Evolutionary conservation across 176 grass and related monocot species (phyloP), one percentile per base, ranked within the genome.

Genomic region (Oryza meridionalis): DNA sequence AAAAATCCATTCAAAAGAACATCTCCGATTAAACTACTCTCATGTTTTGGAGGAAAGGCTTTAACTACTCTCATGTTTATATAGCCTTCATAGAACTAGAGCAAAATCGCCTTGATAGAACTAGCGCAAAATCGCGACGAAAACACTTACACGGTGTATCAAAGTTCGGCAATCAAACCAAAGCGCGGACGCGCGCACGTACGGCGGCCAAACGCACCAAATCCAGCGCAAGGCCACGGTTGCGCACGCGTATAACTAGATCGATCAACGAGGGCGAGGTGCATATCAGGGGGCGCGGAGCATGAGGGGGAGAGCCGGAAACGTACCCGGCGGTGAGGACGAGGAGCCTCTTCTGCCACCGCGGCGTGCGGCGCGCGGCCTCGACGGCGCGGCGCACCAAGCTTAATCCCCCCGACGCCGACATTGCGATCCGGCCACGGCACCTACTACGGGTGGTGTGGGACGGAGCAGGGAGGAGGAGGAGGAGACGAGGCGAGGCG

Each of bases 311-410:
- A 31, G 29, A 31, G 5, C 1, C 50, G 79, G 42, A 43, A 65
- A 84, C 91, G 63, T 81, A 95, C 68, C 79, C 87, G 22, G 76
- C 80, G 27, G 81, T 88, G 84, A 91, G 67, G 38, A 93, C 25
- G 62, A 94, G 73, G 83, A 92, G 83, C 49, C 88, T 67, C 70
- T 67, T 90, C 69, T 90, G 31, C 86, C 90, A 92, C 10, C 69
- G 59, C 78, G 84, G 82, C 40, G 67, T 44, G 31, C 76, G 87
- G 62, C 84, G 84, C 58, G 77, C 35, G 13, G 67, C 71, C 73
- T 78, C 84, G 64, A 50, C 76, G 74, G 53, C 84, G 50, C 67
- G 81, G 77, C 69, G 86, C 59, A 68, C 67, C 67, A 90, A 37
- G 73, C 79, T 63, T 35, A 73, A 13, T 26, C 67, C 79, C 27